Evolutionary conservation across 2,329 filamentous ascomycete species (phyloP), one percentile per base, ranked within the genome.

Genomic region (Cladosporium sp.): DNA sequence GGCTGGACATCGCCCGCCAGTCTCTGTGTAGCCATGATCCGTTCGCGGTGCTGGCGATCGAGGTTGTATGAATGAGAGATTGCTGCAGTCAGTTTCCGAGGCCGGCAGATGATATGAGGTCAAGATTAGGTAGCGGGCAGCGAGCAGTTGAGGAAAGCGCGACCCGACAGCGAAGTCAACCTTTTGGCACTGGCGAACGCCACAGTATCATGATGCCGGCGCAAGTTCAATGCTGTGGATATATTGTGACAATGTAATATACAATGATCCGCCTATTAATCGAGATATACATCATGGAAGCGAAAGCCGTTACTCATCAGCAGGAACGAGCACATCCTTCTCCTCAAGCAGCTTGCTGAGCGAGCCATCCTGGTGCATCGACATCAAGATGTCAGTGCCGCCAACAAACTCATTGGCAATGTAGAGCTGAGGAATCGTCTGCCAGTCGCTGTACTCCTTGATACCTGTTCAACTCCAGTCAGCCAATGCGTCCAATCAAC

Each of bases 401-500:
- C 94, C 94, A 49, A 99, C 82, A 73, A 99, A 99, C 74, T 99
- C 93, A 78, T 93, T 93, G 63, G 95, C 86, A 54, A 99, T 82
- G 76, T 97, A 99, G 17, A 99, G 82, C 76, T 99, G 94, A 6
- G 94, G 94, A 73, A 99, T 97, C 19, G 94, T 99, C 14, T 94
- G 94, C 94, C 94, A 99, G 73, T 97, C 94, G 1, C 92, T 96
- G 81, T 94, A 99, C 77, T 99, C 93, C 79, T 99, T 99, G 79
- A 99, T 96, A 55, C 94, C 93, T 92, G 65, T 56, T 47, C n/a
- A 45, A 20, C 55, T n/a, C 30, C 42, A 42, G 45, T 58, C 54
- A 57, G 51, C 54, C 28, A 43, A 17, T 3, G 17, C 17, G 15
- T 25, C 9, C 25, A 30, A 37, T 9, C 17, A 3, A 22, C 20